phyloP scores from a whole-genome alignment of 2,329 filamentous ascomycete species.

The Aspergillus quadricinctus region DNA sequence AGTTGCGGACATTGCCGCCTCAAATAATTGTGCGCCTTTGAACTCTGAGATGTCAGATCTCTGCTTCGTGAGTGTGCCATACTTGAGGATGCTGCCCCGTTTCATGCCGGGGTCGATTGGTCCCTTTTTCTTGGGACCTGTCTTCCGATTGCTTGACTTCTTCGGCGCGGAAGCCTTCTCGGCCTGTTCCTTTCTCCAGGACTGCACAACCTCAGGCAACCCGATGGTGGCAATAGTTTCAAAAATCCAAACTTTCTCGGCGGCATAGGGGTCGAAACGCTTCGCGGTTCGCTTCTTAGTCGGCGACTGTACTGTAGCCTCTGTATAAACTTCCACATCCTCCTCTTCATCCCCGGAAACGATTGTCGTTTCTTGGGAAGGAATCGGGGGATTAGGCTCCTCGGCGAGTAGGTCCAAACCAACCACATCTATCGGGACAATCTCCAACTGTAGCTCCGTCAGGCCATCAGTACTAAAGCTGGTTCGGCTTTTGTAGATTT shows the following conservation, averaged over 20 bases:
- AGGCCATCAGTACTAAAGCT: slow-evolving; percentile 72
- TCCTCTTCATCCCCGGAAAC: slow-evolving; percentile 29
- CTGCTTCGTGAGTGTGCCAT: slow-evolving; percentile 37
- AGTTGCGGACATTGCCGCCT: slow-evolving; percentile 20
- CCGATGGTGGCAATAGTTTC: slow-evolving; percentile 61
- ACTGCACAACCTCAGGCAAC: slow-evolving; percentile 60
- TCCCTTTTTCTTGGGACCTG: slow-evolving; percentile 31
- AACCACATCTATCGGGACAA: slow-evolving; percentile 70
- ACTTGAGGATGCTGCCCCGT: slow-evolving; percentile 38
- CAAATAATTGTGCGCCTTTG: slow-evolving; percentile 27
- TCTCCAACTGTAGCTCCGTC: slow-evolving; percentile 74
- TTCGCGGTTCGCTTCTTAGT: slow-evolving; percentile 28
- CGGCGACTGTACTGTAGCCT: slow-evolving; percentile 18
- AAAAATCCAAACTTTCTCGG: slow-evolving; percentile 66
- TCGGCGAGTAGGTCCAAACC: slow-evolving; percentile 72
- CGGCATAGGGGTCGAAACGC: slow-evolving; percentile 59
- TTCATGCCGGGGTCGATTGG: slow-evolving; percentile 40
- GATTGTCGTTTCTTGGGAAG: slow-evolving; percentile 26
- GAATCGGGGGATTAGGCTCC: slow-evolving; percentile 55
- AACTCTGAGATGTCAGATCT: slow-evolving; percentile 24
- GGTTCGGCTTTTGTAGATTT: slow-evolving; percentile 62
- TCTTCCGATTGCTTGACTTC: slow-evolving; percentile 23
- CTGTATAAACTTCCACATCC: slow-evolving; percentile 24
- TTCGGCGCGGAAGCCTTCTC: slow-evolving; percentile 28
- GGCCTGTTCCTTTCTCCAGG: slow-evolving; percentile 53